phyloP scores from a whole-genome alignment of 2,329 filamentous ascomycete genomes.

The Chaetomiaceae sp. region DNA sequence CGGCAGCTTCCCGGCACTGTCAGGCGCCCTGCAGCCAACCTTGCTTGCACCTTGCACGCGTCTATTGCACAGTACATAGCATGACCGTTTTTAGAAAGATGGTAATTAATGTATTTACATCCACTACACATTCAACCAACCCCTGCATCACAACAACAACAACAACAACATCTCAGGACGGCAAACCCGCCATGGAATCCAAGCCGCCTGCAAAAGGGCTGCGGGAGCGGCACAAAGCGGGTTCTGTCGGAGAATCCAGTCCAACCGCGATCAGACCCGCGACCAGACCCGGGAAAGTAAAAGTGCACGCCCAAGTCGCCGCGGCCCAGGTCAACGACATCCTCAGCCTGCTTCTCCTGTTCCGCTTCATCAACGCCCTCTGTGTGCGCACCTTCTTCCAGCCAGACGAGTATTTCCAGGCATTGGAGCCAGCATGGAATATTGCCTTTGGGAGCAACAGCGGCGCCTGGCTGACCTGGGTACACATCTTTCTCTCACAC shows the following conservation, averaged over 20 bases:
- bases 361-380: constrained; percentile 77
- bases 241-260: not conserved
- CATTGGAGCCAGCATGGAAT: constrained; percentile 89
- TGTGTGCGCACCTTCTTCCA: constrained; percentile 88
- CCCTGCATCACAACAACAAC: not conserved
- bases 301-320: constrained; percentile 29
- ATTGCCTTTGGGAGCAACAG: constrained; percentile 72
- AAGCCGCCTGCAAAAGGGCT: constrained; percentile 2
- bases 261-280: not conserved
- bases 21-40: not conserved
- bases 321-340: constrained; percentile 34
- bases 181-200: constrained; percentile 6
- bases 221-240: constrained; percentile 4
- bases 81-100: no score
- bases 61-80: no score
- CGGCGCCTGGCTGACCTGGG: constrained; percentile 95
- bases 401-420: constrained; percentile 96
- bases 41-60: no score
- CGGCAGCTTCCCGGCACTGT: not conserved
- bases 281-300: not conserved
- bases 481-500: constrained; percentile 48
- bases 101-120: constrained; percentile 1
- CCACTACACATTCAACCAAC: not conserved
- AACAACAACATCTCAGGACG: not conserved
- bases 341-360: constrained; percentile 49